These are phyloP conservation scores for Ceratocystis destructans DNA, from an alignment of 2,329 filamentous ascomycete genomes.

Conservation along the genomic window DNA sequence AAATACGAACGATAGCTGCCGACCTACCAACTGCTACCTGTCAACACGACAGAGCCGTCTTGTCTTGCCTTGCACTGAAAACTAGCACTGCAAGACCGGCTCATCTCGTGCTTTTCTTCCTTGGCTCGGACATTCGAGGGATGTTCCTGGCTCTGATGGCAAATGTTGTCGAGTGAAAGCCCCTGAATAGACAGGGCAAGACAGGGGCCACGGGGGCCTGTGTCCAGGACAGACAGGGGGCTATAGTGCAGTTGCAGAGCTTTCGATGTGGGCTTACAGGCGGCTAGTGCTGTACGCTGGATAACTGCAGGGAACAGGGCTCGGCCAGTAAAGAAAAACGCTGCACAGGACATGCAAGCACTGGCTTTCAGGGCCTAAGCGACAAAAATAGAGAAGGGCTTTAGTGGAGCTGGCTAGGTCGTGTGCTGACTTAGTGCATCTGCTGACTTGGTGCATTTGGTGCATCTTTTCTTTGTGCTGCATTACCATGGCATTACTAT, in stretches of 20 bases:
- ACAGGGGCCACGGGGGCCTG: background rate
- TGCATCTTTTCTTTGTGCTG: background rate
- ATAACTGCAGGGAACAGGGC: background rate
- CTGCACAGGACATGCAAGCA: too few relatives aligned
- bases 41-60: background rate
- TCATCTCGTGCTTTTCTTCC: constrained; percentile 6
- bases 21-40: background rate
- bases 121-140: background rate
- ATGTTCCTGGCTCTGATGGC: constrained; percentile 2
- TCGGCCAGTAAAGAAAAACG: too few relatives aligned
- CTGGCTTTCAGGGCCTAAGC: too few relatives aligned
- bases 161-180: background rate
- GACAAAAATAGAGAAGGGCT: too few relatives aligned
- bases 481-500: background rate
- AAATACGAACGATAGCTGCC: background rate
- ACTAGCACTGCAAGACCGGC: background rate
- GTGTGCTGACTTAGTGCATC: too few relatives aligned
- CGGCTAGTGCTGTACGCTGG: background rate
- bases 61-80: too few relatives aligned
- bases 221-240: background rate
- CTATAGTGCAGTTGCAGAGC: background rate
- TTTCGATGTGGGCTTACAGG: too few relatives aligned
- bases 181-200: background rate
- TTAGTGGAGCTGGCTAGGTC: too few relatives aligned
- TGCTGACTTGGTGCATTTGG: too few relatives aligned